Conservation (phyloP, 129 eudicot species). For the Oenanthe sinensis region DNA sequence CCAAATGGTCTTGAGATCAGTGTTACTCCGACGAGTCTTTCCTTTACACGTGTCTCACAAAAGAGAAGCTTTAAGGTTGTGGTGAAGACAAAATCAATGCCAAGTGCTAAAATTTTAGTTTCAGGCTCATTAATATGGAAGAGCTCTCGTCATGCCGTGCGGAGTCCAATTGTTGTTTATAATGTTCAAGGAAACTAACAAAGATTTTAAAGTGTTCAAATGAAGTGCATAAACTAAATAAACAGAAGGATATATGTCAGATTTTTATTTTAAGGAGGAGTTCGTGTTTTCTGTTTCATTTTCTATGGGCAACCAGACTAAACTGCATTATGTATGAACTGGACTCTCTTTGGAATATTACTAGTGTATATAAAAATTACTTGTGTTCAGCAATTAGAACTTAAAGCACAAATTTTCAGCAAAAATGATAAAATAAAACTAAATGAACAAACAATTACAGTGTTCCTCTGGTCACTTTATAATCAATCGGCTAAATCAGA, state of each 20-base stretch:
- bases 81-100: constrained; percentile 40
- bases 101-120: constrained; percentile 17
- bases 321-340: neutral
- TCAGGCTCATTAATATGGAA: constrained; percentile 76
- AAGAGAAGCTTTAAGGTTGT: constrained; percentile 58
- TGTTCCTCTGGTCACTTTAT: neutral
- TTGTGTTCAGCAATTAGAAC: neutral
- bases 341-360: neutral
- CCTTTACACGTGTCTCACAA: constrained; percentile 32
- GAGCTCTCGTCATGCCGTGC: constrained; percentile 43
- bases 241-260: neutral
- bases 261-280: neutral
- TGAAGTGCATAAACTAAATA: neutral
- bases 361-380: neutral
- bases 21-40: constrained; percentile 50
- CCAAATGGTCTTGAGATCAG: constrained; percentile 64
- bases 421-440: neutral
- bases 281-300: neutral
- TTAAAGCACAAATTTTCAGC: neutral
- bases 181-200: constrained; percentile 26
- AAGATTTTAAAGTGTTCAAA: neutral
- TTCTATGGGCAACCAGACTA: neutral
- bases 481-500: neutral
- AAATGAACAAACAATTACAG: neutral
- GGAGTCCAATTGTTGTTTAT: constrained; percentile 71